Base-by-base conservation (phyloP, 805 yeast species). In the Naumovozyma dairenensis region DNA sequence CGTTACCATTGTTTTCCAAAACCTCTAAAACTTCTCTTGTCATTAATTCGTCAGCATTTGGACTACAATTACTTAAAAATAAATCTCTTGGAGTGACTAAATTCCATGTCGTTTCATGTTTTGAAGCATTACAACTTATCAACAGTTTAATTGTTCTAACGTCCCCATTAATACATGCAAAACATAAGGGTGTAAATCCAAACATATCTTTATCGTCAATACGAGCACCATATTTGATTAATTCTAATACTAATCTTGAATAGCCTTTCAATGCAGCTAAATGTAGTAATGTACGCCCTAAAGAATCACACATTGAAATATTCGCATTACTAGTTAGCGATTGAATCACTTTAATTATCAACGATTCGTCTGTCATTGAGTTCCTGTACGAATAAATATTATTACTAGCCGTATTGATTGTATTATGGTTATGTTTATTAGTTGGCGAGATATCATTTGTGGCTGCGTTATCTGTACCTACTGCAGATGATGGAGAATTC, bases 241-340 rank as follows among this genome's bases (percentile, higher is more conserved):
- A 66, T 18, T 77, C 77, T 16, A 70, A 61, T 13, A 74, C 71
- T 35, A 92, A 65, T 21, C 69, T 66, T 27, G 62, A 55, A 48
- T 83, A 82, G 15, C 89, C 89, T 50, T 79, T 76, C 38, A 82
- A 55, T 8, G 86, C 70, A 1, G 97, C 86, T 40, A 92, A 66
- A 58, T 92, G 98, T 33, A 92, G 62, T 66, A 92, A 66, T 0
- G 93, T 77, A 55, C 92, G 96, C 12, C 96, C 94, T 51, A 83
- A 83, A 19, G 60, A 43, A 38, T 87, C 92, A 47, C 86, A 75
- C 43, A 86, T 66, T 18, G 84, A 85, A 76, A 92, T 73, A 51
- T 85, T 83, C 15, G 89, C 83, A 64, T 71, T 48, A 69, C 79
- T 45, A 74, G 78, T 59, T 69, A 83, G 31, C 72, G 83, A 41